Evolutionary conservation across 108 stramenopile genomes (phyloP).

Genomic region (Pseudonitzschia multistriata): DNA sequence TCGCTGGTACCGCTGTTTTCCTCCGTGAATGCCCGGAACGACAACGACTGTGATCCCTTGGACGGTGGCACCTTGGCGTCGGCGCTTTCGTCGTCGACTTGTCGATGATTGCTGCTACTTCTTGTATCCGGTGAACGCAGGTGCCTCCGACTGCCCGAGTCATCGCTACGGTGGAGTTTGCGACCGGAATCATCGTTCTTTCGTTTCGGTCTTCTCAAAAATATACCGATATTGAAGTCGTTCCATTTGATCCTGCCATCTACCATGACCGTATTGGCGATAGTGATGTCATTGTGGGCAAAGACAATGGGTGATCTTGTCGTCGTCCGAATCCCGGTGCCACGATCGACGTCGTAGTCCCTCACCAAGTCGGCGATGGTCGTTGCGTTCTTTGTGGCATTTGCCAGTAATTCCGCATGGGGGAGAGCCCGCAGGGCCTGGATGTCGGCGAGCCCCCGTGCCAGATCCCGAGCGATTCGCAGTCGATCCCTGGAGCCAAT

Average conservation of each 20-base stretch:
- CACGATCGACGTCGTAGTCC: background rate
- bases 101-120: background rate
- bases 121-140: slow-evolving; percentile 1
- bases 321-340: background rate
- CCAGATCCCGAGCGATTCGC: slow-evolving; percentile 59
- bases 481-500: slow-evolving; percentile 36
- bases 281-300: slow-evolving; percentile 59
- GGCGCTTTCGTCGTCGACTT: too few relatives aligned
- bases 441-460: slow-evolving; percentile 56
- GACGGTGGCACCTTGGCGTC: background rate
- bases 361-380: background rate
- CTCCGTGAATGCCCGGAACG: background rate
- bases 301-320: slow-evolving; percentile 21
- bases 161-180: background rate
- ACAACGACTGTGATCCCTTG: too few relatives aligned
- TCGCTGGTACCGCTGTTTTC: background rate
- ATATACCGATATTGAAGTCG: slow-evolving; percentile 69
- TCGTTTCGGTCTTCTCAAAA: slow-evolving; percentile 34
- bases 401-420: background rate
- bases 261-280: slow-evolving; percentile 45
- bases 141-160: background rate
- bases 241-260: slow-evolving; percentile 51
- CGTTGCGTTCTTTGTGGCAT: background rate
- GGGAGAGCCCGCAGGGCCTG: slow-evolving; percentile 37
- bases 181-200: background rate